Percentiles rank a stretch among this genome's conserved stretches.
phyloP scores from a whole-genome alignment of 169 alveolate species.

The Plasmodium knowlesi region DNA sequence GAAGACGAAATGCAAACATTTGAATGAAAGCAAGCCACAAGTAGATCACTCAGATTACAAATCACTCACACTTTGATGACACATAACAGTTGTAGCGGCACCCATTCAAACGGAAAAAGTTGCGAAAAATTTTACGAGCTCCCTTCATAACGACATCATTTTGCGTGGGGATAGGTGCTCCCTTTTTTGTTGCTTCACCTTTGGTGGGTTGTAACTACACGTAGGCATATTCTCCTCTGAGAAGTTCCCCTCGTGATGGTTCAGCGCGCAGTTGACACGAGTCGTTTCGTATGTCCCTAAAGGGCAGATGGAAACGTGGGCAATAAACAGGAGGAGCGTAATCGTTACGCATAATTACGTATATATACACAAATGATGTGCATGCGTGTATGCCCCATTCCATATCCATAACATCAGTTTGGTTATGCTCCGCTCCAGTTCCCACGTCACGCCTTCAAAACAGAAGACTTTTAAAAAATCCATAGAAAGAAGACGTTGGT shows the following conservation, averaged over 20 bases:
- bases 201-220: neutral
- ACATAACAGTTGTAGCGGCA: neutral
- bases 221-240: neutral
- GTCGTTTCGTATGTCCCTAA: neutral
- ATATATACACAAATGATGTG: neutral
- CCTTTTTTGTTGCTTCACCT: neutral
- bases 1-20: neutral
- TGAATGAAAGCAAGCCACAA: neutral
- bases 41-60: neutral
- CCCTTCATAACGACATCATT: neutral
- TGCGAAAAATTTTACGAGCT: neutral
- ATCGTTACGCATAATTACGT: neutral
- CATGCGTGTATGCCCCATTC: neutral
- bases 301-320: neutral
- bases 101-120: neutral
- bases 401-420: neutral
- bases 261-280: neutral
- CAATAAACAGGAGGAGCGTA: neutral
- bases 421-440: neutral
- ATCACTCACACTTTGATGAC: neutral
- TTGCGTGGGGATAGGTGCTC: neutral
- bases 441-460: neutral
- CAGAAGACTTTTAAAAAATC: neutral
- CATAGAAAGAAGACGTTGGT: neutral
- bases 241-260: neutral